A percentile compares a stretch with the other conserved stretches of the same genome.
These are phyloP conservation scores for sorghum (Sorghum bicolor) DNA, from an alignment of 176 grass and related monocot species.

Conservation along the genomic window DNA sequence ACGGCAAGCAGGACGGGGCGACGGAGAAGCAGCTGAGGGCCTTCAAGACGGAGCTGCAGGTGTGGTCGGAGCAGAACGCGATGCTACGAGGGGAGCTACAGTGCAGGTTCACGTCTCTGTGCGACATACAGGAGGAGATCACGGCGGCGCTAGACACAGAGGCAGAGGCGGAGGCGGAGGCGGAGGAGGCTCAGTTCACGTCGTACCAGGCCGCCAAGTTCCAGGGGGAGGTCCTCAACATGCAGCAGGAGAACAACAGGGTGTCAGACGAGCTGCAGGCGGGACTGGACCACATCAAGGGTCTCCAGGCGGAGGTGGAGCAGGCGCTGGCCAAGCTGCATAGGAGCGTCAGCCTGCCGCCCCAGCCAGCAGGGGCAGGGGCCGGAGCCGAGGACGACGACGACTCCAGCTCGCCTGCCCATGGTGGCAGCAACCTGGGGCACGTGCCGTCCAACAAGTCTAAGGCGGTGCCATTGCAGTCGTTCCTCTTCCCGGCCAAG, in stretches of 20 bases:
- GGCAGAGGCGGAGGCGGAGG: neutral
- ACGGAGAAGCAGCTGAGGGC: slow-evolving; percentile 55
- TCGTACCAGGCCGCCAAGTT: slow-evolving; percentile 87
- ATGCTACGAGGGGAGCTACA: slow-evolving; percentile 67
- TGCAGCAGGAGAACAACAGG: slow-evolving; percentile 88
- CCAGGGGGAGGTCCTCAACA: slow-evolving; percentile 83
- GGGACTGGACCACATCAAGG: slow-evolving; percentile 67
- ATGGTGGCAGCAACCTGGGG: neutral
- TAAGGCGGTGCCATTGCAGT: slow-evolving; percentile 44
- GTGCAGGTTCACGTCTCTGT: slow-evolving; percentile 55
- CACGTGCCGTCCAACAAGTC: slow-evolving; percentile 32
- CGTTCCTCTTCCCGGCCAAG: slow-evolving; percentile 59
- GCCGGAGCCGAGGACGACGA: neutral
- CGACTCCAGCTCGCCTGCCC: neutral
- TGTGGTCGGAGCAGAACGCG: slow-evolving; percentile 85
- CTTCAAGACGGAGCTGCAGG: slow-evolving; percentile 84
- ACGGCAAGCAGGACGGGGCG: neutral
- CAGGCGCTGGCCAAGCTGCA: slow-evolving; percentile 54
- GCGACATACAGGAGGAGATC: slow-evolving; percentile 82
- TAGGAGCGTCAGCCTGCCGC: slow-evolving; percentile 33
- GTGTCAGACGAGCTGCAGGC: slow-evolving; percentile 73
- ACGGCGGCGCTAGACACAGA: slow-evolving; percentile 29
- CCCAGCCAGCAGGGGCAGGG: neutral
- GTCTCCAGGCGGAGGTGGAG: slow-evolving; percentile 61
- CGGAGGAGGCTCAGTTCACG: slow-evolving; percentile 43